These are phyloP conservation scores for Orbilia oligospora DNA, from an alignment of 2,329 filamentous ascomycete genomes.

Conservation along the genomic window DNA sequence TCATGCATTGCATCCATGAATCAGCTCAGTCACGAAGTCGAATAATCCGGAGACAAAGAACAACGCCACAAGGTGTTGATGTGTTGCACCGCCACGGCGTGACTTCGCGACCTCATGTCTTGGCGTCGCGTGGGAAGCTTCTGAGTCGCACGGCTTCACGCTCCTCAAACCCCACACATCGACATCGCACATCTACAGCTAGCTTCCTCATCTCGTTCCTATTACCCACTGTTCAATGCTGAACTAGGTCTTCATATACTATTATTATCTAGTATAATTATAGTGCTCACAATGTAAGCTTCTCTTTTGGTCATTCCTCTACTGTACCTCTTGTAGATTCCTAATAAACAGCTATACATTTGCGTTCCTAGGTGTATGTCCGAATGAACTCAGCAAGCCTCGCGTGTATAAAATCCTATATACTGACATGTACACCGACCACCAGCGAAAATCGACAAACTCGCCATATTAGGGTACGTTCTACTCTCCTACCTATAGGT, in stretches of 20 bases:
- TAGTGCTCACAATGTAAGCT: conserved; percentile 30
- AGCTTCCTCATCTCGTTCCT: background rate
- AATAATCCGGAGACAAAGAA: no score
- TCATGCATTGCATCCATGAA: no score
- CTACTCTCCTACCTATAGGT: background rate
- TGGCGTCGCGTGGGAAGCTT: conserved; percentile 7
- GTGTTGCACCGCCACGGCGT: conserved; percentile 45
- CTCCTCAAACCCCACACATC: background rate
- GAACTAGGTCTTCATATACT: background rate
- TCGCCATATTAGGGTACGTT: conserved; percentile 81
- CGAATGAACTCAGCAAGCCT: background rate
- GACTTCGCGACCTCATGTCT: conserved; percentile 48
- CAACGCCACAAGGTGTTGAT: conserved; percentile 29
- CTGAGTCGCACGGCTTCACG: conserved; percentile 10
- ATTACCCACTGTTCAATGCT: background rate
- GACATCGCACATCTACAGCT: background rate
- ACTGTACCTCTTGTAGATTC: background rate
- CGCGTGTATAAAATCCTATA: background rate
- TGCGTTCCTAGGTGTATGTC: conserved; percentile 53
- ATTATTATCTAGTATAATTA: background rate
- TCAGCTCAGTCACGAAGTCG: no score
- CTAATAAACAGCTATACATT: conserved; percentile 18
- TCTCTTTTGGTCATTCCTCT: background rate
- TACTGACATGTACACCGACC: conserved; percentile 16
- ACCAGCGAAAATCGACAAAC: conserved; percentile 87